Evolutionary conservation across 1,284 basidiomycete species (phyloP).

Genomic region (Mrakiaceae sp.): DNA sequence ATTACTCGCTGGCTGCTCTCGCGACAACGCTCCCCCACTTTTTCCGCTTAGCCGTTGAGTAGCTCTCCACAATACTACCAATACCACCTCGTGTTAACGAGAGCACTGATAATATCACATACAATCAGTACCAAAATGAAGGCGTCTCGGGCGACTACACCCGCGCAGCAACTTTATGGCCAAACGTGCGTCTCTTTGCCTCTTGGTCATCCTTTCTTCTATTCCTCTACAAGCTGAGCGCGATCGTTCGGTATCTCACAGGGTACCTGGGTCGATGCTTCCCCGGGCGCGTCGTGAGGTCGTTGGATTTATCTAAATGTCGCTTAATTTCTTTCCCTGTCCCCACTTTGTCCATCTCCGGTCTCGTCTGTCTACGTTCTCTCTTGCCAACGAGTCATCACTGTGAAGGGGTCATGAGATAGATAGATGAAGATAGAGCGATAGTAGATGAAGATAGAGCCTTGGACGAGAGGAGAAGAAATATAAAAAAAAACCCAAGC

Average conservation of each 20-base stretch:
- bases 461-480: too few species aligned
- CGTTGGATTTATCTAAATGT: neutral
- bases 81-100: neutral
- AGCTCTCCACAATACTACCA: conserved; percentile 8
- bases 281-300: conserved; percentile 50
- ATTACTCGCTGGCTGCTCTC: conserved; percentile 54
- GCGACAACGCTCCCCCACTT: conserved; percentile 60
- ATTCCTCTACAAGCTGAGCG: too few species aligned
- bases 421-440: too few species aligned
- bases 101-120: neutral
- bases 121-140: conserved; percentile 4
- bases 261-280: conserved; percentile 64
- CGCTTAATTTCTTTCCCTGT: neutral
- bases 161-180: conserved; percentile 59
- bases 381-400: too few species aligned
- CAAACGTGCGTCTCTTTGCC: conserved; percentile 37
- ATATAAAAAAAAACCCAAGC: too few species aligned
- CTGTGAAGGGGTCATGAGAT: too few species aligned
- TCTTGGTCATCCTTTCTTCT: too few species aligned
- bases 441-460: too few species aligned
- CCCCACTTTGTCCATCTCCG: neutral
- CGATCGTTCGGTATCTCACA: too few species aligned
- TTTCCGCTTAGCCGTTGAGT: conserved; percentile 65
- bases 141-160: conserved; percentile 60
- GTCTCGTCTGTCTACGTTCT: too few species aligned